A percentile compares a stretch with the other conserved stretches of the same genome.
Conservation (phyloP, 352 stramenopile species). For the Plasmopara muralis region DNA sequence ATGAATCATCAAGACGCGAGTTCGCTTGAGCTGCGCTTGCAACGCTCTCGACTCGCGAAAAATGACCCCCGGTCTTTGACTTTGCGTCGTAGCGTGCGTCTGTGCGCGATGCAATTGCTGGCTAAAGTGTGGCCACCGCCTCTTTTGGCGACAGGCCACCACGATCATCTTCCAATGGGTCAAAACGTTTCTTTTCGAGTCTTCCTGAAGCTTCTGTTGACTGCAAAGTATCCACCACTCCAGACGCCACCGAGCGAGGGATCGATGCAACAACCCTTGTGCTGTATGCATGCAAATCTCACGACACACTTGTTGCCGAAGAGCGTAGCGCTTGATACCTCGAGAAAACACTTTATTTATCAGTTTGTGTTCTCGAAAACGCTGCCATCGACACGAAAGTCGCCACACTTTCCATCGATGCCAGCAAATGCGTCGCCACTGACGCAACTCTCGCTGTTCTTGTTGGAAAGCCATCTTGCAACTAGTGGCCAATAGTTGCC, state of each 20-base stretch:
- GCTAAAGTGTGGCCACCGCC: conserved; percentile 20
- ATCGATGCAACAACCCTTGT: conserved; percentile 10
- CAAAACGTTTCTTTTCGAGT: conserved; percentile 11
- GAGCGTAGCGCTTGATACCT: conserved; percentile 15
- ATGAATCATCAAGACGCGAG: conserved; percentile 24
- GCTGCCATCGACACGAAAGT: conserved; percentile 14
- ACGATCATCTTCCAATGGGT: conserved; percentile 15
- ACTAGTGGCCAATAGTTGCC: conserved; percentile 4
- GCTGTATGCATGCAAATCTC: conserved; percentile 13
- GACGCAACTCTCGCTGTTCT: conserved; percentile 3
- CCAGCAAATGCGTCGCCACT: conserved; percentile 18
- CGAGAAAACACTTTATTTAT: conserved; percentile 10
- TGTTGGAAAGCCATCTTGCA: conserved; percentile 2
- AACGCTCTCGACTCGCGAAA: conserved; percentile 19
- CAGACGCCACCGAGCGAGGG: conserved; percentile 16
- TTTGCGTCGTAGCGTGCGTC: conserved; percentile 1
- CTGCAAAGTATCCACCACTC: conserved; percentile 19
- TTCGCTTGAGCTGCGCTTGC: conserved; percentile 21
- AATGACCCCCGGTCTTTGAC: conserved; percentile 2
- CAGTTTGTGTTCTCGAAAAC: conserved; percentile 3
- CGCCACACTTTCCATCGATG: conserved; percentile 21
- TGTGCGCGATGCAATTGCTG: conserved; percentile 25
- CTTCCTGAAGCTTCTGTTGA: conserved; percentile 9
- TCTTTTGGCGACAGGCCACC: conserved; percentile 21
- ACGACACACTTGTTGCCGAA: conserved; percentile 21